Percentiles rank a stretch among this genome's conserved stretches.
Evolutionary conservation across 169 alveolate genomes (phyloP).

Genomic region (Sarcocystis neurona): DNA sequence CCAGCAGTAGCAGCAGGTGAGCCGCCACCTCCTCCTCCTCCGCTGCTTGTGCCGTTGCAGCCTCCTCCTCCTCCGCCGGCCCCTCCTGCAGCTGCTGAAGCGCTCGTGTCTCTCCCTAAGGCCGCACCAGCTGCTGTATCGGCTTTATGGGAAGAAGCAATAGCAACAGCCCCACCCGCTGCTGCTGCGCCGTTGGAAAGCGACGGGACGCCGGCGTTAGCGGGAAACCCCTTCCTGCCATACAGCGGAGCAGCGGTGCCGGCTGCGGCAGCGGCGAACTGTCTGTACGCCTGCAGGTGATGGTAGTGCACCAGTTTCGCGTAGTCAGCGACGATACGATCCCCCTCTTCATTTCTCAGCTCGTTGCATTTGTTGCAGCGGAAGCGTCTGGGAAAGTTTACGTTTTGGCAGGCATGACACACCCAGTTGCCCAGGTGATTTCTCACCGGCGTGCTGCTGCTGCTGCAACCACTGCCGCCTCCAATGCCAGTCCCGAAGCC

Average conservation of each 20-base stretch:
- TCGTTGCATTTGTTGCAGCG: conserved; percentile 76
- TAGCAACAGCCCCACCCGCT: conserved; percentile 15
- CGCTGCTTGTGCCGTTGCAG: conserved; percentile 8
- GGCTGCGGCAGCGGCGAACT: conserved; percentile 3
- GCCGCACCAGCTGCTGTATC: conserved; percentile 25
- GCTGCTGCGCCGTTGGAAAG: not conserved
- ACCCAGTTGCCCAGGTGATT: conserved; percentile 77
- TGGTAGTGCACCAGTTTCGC: conserved; percentile 75
- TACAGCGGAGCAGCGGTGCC: not conserved
- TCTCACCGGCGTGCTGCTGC: conserved; percentile 42
- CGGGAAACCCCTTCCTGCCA: not conserved
- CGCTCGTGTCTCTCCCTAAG: not conserved
- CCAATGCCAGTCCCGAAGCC: too few species aligned
- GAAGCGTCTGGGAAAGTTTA: conserved; percentile 77
- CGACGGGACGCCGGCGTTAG: not conserved
- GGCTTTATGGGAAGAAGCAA: not conserved
- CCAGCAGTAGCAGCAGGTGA: too few species aligned
- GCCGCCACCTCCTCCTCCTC: not conserved
- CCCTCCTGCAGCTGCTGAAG: conserved; percentile 5
- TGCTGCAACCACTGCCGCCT: not conserved
- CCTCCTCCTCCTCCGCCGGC: conserved; percentile 12
- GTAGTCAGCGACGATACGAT: conserved; percentile 73
- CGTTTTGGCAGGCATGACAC: conserved; percentile 74
- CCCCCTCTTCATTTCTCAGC: conserved; percentile 72
- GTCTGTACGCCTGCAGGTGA: conserved; percentile 46